phyloP scores from a whole-genome alignment of 2,329 filamentous ascomycete species.

The Cercospora brassicicola region DNA sequence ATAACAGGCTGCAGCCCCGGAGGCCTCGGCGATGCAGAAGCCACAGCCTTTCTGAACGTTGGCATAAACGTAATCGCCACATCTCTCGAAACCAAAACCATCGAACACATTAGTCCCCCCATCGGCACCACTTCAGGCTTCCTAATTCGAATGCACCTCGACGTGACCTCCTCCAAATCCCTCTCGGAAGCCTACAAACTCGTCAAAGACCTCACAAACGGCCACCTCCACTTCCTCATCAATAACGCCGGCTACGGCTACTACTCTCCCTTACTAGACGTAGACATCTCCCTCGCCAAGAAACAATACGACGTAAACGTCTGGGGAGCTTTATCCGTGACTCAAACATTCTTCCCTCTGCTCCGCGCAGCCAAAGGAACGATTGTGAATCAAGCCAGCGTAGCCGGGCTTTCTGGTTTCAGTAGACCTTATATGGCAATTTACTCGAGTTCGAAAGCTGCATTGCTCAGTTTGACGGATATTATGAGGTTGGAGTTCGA shows the following conservation, averaged over 20 bases:
- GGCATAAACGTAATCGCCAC: slow-evolving; percentile 50
- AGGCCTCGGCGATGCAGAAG: slow-evolving; percentile 51
- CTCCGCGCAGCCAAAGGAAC: slow-evolving; percentile 41
- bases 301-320: slow-evolving; percentile 54
- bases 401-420: slow-evolving; percentile 28
- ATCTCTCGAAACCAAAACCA: slow-evolving; percentile 35
- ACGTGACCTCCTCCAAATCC: slow-evolving; percentile 44
- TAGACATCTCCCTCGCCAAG: slow-evolving; percentile 46
- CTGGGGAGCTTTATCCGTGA: slow-evolving; percentile 43
- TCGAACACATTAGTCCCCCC: slow-evolving; percentile 17
- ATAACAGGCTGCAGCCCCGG: slow-evolving; percentile 52
- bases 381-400: slow-evolving; percentile 44
- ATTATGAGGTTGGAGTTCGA: slow-evolving; percentile 34
- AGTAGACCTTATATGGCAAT: slow-evolving; percentile 35
- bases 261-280: slow-evolving; percentile 34
- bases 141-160: slow-evolving; percentile 40
- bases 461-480: slow-evolving; percentile 28
- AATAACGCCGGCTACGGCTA: slow-evolving; percentile 50
- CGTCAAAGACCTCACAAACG: slow-evolving; percentile 35
- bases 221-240: slow-evolving; percentile 49
- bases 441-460: slow-evolving; percentile 39
- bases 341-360: slow-evolving; percentile 51
- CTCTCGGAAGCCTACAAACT: slow-evolving; percentile 39
- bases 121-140: slow-evolving; percentile 19
- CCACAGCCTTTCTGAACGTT: slow-evolving; percentile 47